A percentile compares a stretch with the other conserved stretches of the same genome.
phyloP scores from a whole-genome alignment of 352 stramenopile species.

The Phytopythium cucurbitacearum region DNA sequence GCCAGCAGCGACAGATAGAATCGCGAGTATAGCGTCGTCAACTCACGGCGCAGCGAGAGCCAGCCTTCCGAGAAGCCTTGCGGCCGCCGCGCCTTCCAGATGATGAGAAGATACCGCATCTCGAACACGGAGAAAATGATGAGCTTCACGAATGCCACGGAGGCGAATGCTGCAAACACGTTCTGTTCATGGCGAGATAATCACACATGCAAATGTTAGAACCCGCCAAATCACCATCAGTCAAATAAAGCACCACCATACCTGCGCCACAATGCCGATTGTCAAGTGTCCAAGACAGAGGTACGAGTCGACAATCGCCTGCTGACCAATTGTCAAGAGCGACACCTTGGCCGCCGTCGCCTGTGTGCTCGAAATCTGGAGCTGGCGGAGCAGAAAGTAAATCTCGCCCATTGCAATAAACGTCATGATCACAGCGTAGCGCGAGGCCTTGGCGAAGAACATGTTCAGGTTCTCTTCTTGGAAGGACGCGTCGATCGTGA shows the following conservation, averaged over 20 bases:
- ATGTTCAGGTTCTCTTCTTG: slow-evolving; percentile 80
- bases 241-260: slow-evolving; percentile 7
- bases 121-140: slow-evolving; percentile 99
- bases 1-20: slow-evolving; percentile 94
- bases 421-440: slow-evolving; percentile 83
- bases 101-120: slow-evolving; percentile 98
- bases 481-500: slow-evolving; percentile 72
- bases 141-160: slow-evolving; percentile 97
- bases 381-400: slow-evolving; percentile 78
- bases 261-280: slow-evolving; percentile 88
- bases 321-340: slow-evolving; percentile 77
- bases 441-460: slow-evolving; percentile 77
- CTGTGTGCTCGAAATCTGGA: slow-evolving; percentile 83
- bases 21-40: slow-evolving; percentile 93
- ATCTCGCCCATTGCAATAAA: slow-evolving; percentile 85
- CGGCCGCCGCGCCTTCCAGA: slow-evolving; percentile 92
- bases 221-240: not conserved
- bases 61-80: slow-evolving; percentile 85
- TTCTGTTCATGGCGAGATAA: slow-evolving; percentile 40
- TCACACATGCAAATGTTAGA: not conserved
- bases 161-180: slow-evolving; percentile 95
- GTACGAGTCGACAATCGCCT: slow-evolving; percentile 92
- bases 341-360: slow-evolving; percentile 80
- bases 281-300: slow-evolving; percentile 95
- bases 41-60: slow-evolving; percentile 87